phyloP scores from a whole-genome alignment of 306 rosid species.

The Quercus aquifolioides region DNA sequence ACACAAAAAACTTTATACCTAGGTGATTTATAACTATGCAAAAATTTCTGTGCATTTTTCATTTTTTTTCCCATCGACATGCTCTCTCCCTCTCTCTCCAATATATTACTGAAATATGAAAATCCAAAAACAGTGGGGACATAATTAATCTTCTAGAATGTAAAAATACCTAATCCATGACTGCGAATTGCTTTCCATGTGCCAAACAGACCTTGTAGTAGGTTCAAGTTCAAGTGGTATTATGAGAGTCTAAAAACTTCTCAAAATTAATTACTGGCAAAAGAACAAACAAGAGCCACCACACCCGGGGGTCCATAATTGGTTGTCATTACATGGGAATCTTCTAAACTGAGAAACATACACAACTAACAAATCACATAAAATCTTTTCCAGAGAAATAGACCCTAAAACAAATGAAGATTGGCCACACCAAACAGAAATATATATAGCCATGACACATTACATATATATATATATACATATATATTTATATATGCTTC shows the following conservation, averaged over 20 bases:
- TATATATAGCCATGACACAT: not conserved
- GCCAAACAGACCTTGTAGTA: constrained; percentile 18
- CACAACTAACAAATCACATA: not conserved
- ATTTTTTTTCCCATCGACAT: too few species aligned
- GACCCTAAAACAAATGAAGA: not conserved
- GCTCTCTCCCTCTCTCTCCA: not conserved
- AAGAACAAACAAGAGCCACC: constrained; percentile 6
- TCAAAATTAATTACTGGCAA: constrained; percentile 21
- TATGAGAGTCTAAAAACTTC: constrained; percentile 25
- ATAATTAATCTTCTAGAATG: constrained; percentile 11
- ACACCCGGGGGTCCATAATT: constrained; percentile 25
- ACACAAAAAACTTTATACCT: too few species aligned
- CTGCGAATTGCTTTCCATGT: not conserved
- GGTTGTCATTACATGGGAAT: constrained; percentile 19
- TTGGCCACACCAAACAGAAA: too few species aligned
- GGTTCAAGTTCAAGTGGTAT: constrained; percentile 28
- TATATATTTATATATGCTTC: not conserved
- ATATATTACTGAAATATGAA: not conserved
- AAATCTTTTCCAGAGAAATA: not conserved
- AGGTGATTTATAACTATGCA: too few species aligned
- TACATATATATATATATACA: not conserved
- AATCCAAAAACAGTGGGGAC: not conserved
- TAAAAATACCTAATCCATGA: not conserved
- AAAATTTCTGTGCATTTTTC: too few species aligned
- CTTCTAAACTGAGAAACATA: not conserved